Percentiles rank a stretch among this genome's conserved stretches.
These are phyloP conservation scores for Leccinum variicolor DNA, from an alignment of 768 basidiomycete species.

Conservation along the genomic window DNA sequence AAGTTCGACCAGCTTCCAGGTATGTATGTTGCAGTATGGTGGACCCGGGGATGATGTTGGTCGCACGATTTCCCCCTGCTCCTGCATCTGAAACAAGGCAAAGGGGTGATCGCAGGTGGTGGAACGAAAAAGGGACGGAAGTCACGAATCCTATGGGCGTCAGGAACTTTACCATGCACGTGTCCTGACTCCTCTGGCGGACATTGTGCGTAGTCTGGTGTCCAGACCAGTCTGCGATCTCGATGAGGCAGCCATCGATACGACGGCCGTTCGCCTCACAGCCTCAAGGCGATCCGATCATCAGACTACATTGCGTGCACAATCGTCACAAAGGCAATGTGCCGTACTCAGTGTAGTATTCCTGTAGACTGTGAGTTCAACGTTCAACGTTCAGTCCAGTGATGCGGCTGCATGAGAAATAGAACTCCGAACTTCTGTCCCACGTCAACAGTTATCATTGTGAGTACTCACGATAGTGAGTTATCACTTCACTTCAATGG, in stretches of 20 bases:
- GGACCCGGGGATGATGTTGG: not conserved
- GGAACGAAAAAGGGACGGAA: not conserved
- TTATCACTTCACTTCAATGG: not conserved
- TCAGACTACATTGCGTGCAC: constrained; percentile 6
- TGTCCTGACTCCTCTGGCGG: constrained; percentile 7
- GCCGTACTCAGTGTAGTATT: too few species aligned
- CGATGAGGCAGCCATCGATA: not conserved
- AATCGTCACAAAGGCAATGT: constrained; percentile 14
- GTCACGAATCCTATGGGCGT: not conserved
- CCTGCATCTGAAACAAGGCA: not conserved
- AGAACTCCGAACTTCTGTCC: too few species aligned
- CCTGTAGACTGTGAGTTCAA: too few species aligned
- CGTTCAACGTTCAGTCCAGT: too few species aligned
- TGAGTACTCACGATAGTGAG: not conserved
- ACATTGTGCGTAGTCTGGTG: not conserved
- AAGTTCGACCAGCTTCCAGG: not conserved
- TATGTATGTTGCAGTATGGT: not conserved
- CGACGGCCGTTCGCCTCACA: too few species aligned
- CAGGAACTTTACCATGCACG: not conserved
- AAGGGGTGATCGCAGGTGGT: not conserved
- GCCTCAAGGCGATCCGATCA: not conserved
- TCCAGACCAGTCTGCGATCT: not conserved
- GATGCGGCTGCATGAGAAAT: too few species aligned
- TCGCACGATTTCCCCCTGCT: not conserved
- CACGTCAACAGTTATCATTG: too few species aligned